A percentile compares a stretch with the other conserved stretches of the same genome.
Evolutionary conservation across 768 basidiomycete genomes (phyloP).

Genomic region (Pleurotus cornucopiae): DNA sequence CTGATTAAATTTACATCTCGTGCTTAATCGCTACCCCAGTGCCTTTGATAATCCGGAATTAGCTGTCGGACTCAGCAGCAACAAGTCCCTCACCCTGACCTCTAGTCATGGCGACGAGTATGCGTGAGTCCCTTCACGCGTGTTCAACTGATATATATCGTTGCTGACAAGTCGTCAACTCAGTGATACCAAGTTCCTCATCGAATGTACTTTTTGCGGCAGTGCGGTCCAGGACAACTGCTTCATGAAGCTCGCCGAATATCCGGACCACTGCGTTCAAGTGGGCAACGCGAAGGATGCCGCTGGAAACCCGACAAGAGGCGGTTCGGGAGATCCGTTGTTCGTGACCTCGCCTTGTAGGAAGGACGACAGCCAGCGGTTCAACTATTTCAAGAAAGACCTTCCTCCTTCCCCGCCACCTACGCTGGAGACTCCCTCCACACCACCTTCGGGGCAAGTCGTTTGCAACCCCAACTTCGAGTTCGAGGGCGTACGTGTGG

Average conservation of each 20-base stretch:
- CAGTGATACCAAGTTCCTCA: neutral
- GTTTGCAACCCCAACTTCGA: conserved; percentile 4
- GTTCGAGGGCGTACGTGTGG: conserved; percentile 1
- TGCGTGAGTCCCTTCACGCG: neutral
- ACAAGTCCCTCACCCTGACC: neutral
- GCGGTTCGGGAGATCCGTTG: neutral
- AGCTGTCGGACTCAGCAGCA: neutral
- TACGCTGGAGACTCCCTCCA: neutral
- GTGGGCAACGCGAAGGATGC: neutral
- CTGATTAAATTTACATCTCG: neutral
- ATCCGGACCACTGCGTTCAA: conserved; percentile 2
- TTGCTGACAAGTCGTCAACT: neutral
- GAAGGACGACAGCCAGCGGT: conserved; percentile 4
- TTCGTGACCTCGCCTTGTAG: neutral
- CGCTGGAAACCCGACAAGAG: neutral
- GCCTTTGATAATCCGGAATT: neutral
- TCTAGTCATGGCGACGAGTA: neutral
- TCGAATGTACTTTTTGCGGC: conserved; percentile 2
- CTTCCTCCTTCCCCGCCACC: neutral
- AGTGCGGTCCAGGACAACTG: conserved; percentile 2
- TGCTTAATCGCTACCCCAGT: neutral
- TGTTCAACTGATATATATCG: neutral
- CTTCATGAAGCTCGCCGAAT: neutral
- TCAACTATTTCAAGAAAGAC: neutral
- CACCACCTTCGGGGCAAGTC: neutral